Percentiles rank a stretch among this genome's conserved stretches.
phyloP scores from a whole-genome alignment of 1,284 basidiomycete genomes.

The Rhodotorula mucilaginosa region DNA sequence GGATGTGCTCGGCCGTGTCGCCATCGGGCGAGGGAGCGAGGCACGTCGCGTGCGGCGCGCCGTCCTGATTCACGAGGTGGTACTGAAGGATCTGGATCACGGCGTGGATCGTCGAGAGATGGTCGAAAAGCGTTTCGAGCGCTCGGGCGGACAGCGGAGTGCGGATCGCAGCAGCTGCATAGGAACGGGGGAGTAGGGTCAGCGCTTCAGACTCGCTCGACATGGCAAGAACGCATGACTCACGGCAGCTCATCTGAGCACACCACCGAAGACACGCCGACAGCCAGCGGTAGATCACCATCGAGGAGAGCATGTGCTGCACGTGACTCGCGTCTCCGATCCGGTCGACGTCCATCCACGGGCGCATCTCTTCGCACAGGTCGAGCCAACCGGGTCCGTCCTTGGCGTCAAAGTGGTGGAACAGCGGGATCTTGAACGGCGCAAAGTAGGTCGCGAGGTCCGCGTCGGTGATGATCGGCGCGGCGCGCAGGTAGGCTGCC shows the following conservation, averaged over 20 bases:
- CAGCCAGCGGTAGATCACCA: conserved; percentile 19
- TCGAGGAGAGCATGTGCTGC: conserved; percentile 2
- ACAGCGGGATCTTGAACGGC: conserved; percentile 2
- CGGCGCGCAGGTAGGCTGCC: conserved; percentile 4
- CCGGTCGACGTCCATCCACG: conserved; percentile 6
- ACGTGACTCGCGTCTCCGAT: conserved; percentile 6
- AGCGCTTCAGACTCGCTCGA: background rate
- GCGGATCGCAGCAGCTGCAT: background rate
- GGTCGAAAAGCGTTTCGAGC: conserved; percentile 3
- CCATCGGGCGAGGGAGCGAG: conserved; percentile 6
- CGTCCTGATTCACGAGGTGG: background rate
- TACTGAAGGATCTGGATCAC: conserved; percentile 17
- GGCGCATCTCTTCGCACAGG: conserved; percentile 1
- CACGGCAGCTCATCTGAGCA: conserved; percentile 15
- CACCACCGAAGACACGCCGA: conserved; percentile 13
- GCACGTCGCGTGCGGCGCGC: background rate
- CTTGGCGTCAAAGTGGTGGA: background rate
- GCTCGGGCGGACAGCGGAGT: background rate
- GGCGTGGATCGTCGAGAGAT: conserved; percentile 9
- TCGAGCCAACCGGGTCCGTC: background rate
- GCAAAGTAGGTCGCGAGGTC: conserved; percentile 10
- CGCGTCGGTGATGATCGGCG: conserved; percentile 4
- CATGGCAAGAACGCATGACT: background rate
- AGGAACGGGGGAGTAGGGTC: background rate
- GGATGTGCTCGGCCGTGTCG: conserved; percentile 17